These are phyloP conservation scores for Endothia cerciana DNA, from an alignment of 2,329 filamentous ascomycete species.

Conservation along the genomic window DNA sequence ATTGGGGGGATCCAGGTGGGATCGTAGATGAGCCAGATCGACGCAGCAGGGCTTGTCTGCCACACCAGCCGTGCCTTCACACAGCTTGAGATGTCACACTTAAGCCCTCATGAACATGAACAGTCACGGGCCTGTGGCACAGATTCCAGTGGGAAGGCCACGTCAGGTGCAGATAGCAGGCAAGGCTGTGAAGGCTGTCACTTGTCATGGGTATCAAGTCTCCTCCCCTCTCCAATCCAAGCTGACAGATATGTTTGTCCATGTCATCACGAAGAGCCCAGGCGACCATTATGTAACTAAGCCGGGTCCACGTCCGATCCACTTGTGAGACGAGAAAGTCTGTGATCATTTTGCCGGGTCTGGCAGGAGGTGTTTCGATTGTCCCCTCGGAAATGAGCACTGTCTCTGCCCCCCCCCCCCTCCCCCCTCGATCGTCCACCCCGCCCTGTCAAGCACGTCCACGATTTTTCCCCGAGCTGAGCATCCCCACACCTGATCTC, in stretches of 20 bases:
- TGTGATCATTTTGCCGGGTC: slow-evolving; percentile 5
- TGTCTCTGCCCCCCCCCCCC: slow-evolving; percentile 14
- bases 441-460: slow-evolving; percentile 13
- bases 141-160: no score
- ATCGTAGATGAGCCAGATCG: no score
- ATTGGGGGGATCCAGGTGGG: no score
- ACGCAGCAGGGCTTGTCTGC: no score
- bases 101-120: no score
- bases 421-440: slow-evolving; percentile 7
- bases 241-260: background rate
- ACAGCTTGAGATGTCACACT: no score
- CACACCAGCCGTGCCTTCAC: no score
- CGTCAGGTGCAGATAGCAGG: background rate
- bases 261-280: background rate
- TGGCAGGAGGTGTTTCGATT: slow-evolving; percentile 25
- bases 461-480: slow-evolving; percentile 1
- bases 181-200: background rate
- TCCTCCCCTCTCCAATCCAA: background rate
- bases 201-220: background rate
- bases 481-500: slow-evolving; percentile 26
- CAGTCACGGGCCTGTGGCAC: no score
- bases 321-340: background rate
- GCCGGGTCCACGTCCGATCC: background rate
- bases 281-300: background rate
- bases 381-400: slow-evolving; percentile 17